These are phyloP conservation scores for Rhodosorus marinus DNA, from an alignment of 23 red algal species.

Conservation along the genomic window DNA sequence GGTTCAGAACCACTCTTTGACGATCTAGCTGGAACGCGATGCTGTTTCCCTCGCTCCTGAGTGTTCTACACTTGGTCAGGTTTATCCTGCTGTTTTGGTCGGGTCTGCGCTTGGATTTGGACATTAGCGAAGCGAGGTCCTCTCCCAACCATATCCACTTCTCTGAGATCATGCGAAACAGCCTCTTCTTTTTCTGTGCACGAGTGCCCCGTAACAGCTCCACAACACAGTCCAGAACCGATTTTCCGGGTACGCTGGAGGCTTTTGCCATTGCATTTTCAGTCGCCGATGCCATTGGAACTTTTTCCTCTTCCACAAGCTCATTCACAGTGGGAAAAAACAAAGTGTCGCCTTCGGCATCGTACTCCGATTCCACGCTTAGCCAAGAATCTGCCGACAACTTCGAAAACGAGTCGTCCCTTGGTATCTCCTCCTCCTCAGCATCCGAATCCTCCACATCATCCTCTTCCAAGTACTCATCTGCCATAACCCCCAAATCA, in stretches of 20 bases:
- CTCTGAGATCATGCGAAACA: constrained; percentile 48
- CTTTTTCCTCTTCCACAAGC: constrained; percentile 25
- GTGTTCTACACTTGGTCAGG: constrained; percentile 45
- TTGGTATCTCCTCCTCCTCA: neutral
- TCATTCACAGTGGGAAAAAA: constrained; percentile 69
- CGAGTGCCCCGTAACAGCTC: constrained; percentile 54
- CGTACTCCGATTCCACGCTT: constrained; percentile 56
- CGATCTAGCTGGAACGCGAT: too few relatives aligned
- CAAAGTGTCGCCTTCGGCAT: constrained; percentile 40
- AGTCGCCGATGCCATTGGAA: constrained; percentile 14
- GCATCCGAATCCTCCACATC: neutral
- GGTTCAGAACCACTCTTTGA: too few relatives aligned
- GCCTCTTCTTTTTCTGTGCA: constrained; percentile 58
- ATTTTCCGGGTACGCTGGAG: constrained; percentile 25
- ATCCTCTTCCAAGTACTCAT: too few relatives aligned
- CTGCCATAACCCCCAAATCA: too few relatives aligned
- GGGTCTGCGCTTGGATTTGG: constrained; percentile 49
- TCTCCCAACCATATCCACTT: constrained; percentile 77
- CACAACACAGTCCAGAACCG: constrained; percentile 65
- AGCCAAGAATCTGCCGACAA: constrained; percentile 54
- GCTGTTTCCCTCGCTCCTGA: too few relatives aligned
- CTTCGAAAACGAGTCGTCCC: constrained; percentile 26
- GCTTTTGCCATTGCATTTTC: constrained; percentile 20
- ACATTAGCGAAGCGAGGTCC: constrained; percentile 54
- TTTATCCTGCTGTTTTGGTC: constrained; percentile 43